phyloP scores from a whole-genome alignment of 2,329 filamentous ascomycete species.

The Xylariaceae sp. region DNA sequence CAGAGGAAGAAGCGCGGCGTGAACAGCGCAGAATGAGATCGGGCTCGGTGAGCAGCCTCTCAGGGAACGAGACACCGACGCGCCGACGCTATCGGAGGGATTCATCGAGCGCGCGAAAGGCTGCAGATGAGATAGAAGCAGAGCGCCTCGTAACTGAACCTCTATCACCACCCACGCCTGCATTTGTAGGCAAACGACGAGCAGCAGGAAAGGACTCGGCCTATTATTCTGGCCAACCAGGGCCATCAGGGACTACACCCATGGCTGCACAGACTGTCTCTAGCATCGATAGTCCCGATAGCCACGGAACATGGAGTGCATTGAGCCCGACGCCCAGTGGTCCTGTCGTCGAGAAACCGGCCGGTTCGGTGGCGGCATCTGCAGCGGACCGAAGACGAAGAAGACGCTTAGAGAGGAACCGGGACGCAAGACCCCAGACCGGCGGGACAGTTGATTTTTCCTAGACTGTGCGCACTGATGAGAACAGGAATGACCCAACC shows the following conservation, averaged over 20 bases:
- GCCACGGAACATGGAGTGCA: conserved; percentile 52
- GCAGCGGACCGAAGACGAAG: conserved; percentile 51
- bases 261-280: conserved; percentile 43
- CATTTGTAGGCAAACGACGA: conserved; percentile 49
- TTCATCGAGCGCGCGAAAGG: conserved; percentile 42
- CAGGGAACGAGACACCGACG: conserved; percentile 50
- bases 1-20: conserved; percentile 54
- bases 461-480: conserved; percentile 4
- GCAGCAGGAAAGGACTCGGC: conserved; percentile 52
- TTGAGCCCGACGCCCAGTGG: conserved; percentile 46
- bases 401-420: conserved; percentile 51
- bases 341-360: conserved; percentile 31
- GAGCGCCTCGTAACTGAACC: conserved; percentile 41
- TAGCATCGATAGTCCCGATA: conserved; percentile 41
- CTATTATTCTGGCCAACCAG: conserved; percentile 54
- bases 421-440: conserved; percentile 31
- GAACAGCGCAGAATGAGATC: conserved; percentile 38
- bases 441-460: conserved; percentile 17
- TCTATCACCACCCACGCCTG: conserved; percentile 53
- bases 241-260: conserved; percentile 38
- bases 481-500: background rate
- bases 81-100: conserved; percentile 52
- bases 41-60: conserved; percentile 54
- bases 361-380: conserved; percentile 36
- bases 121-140: conserved; percentile 40